Evolutionary conservation across 2,329 filamentous ascomycete genomes (phyloP).

Genomic region (Talaromyces atroroseus): DNA sequence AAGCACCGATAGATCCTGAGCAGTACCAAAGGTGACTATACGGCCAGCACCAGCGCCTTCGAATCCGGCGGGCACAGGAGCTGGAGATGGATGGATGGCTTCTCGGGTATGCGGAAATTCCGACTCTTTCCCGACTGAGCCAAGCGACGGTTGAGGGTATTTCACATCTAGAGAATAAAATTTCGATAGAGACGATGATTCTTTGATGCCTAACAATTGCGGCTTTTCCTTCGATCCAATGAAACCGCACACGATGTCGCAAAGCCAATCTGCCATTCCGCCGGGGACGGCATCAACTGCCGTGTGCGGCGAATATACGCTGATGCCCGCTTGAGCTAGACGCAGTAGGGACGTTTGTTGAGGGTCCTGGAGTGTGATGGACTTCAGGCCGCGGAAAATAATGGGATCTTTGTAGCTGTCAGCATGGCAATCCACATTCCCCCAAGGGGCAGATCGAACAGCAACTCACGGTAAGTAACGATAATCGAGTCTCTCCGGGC

Average conservation of each 20-base stretch:
- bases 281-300: slow-evolving; percentile 81
- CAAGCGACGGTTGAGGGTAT: slow-evolving; percentile 24
- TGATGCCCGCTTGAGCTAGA: slow-evolving; percentile 79
- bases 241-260: slow-evolving; percentile 67
- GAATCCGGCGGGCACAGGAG: slow-evolving; percentile 31
- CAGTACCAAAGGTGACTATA: slow-evolving; percentile 50
- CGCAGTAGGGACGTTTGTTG: slow-evolving; percentile 82
- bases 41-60: slow-evolving; percentile 57
- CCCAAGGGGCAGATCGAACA: background rate
- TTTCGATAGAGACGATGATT: background rate
- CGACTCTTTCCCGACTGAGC: slow-evolving; percentile 18
- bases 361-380: slow-evolving; percentile 73
- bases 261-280: slow-evolving; percentile 91
- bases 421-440: background rate
- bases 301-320: slow-evolving; percentile 93
- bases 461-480: slow-evolving; percentile 72
- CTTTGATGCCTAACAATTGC: background rate
- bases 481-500: slow-evolving; percentile 68
- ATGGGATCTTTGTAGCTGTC: slow-evolving; percentile 65
- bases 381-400: slow-evolving; percentile 90
- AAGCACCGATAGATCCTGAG: slow-evolving; percentile 52
- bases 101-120: slow-evolving; percentile 44
- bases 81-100: slow-evolving; percentile 48
- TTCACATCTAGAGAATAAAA: slow-evolving; percentile 35
- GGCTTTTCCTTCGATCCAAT: background rate